Conservation (phyloP, 768 basidiomycete species). For the Thelephora ganbajun region DNA sequence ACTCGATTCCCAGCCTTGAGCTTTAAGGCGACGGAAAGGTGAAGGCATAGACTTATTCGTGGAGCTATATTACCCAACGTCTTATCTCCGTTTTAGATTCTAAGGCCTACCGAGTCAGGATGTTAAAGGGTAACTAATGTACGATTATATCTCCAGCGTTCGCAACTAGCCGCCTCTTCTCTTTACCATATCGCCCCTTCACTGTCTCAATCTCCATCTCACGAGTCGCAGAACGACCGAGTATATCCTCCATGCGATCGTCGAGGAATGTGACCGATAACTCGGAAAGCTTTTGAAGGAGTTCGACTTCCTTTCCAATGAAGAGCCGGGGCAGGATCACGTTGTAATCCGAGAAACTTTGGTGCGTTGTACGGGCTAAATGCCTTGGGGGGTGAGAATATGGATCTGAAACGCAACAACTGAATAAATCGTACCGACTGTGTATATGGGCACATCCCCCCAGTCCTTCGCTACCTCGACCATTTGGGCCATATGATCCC, state of each 20-base stretch:
- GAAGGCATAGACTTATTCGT: too few relatives aligned
- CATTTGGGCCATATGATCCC: conserved; percentile 51
- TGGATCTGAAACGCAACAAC: neutral
- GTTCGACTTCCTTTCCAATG: conserved; percentile 4
- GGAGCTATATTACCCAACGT: too few relatives aligned
- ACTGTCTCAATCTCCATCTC: conserved; percentile 7
- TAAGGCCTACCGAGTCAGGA: too few relatives aligned
- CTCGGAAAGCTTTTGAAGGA: conserved; percentile 9
- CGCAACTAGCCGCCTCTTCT: conserved; percentile 4
- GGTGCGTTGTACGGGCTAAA: conserved; percentile 11
- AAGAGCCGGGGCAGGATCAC: conserved; percentile 8
- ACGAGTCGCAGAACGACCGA: conserved; percentile 5
- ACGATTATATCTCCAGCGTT: conserved; percentile 8
- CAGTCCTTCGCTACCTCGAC: conserved; percentile 38
- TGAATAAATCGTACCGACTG: conserved; percentile 6
- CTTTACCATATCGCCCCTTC: neutral
- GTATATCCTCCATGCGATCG: conserved; percentile 5
- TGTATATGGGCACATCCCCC: conserved; percentile 12
- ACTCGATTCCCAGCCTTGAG: too few relatives aligned
- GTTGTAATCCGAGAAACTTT: conserved; percentile 16
- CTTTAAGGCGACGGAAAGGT: too few relatives aligned
- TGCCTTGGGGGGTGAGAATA: neutral
- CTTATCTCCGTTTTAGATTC: too few relatives aligned
- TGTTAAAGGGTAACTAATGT: neutral
- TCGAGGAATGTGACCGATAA: conserved; percentile 13